Evolutionary conservation across 352 stramenopile species (phyloP).

Genomic region (Pythium phragmiticola): DNA sequence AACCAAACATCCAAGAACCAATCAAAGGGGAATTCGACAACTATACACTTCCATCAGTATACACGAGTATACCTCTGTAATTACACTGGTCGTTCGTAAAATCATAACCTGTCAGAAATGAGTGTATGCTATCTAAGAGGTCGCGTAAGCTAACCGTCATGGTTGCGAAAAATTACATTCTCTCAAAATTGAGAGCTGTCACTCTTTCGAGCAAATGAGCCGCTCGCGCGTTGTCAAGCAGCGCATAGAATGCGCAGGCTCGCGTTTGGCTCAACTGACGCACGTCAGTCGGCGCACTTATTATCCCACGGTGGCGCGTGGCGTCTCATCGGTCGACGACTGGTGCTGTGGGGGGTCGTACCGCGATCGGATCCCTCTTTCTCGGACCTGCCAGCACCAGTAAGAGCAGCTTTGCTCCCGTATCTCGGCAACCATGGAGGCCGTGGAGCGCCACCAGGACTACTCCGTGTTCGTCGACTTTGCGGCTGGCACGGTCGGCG

Average conservation of each 20-base stretch:
- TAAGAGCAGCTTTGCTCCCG: not conserved
- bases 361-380: not conserved
- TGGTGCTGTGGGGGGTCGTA: not conserved
- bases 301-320: conserved; percentile 2
- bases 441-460: conserved; percentile 32
- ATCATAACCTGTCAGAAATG: not conserved
- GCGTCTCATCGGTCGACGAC: not conserved
- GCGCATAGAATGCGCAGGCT: conserved; percentile 11
- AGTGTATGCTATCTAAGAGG: not conserved
- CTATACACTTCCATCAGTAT: conserved; percentile 18
- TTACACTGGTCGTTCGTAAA: conserved; percentile 11
- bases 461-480: conserved; percentile 56
- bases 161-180: not conserved
- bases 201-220: conserved; percentile 7
- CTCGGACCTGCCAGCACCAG: not conserved
- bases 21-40: conserved; percentile 17
- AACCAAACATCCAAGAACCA: conserved; percentile 34
- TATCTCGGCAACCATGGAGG: conserved; percentile 17
- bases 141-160: not conserved
- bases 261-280: conserved; percentile 16
- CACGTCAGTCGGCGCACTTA: conserved; percentile 5
- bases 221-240: not conserved
- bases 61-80: conserved; percentile 19
- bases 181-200: conserved; percentile 9
- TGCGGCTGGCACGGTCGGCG: conserved; percentile 47